These are phyloP conservation scores for Penicillium herquei DNA, from an alignment of 495 filamentous ascomycete genomes.

Conservation along the genomic window DNA sequence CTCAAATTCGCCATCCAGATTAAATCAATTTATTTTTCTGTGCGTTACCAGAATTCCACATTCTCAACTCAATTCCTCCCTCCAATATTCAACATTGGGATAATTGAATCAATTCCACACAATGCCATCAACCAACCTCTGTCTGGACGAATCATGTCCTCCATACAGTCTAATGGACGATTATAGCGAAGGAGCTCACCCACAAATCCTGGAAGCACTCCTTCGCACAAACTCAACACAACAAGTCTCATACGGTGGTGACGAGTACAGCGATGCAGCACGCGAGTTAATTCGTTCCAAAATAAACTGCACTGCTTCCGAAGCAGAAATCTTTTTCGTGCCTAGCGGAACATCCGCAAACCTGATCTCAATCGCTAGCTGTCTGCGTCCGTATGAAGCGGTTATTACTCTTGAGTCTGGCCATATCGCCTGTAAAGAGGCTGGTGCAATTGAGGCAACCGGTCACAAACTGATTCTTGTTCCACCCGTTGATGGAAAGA, in stretches of 20 bases:
- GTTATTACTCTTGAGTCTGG: conserved; percentile 42
- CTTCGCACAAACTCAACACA: conserved; percentile 37
- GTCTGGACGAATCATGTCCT: conserved; percentile 29
- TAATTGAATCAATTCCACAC: not conserved
- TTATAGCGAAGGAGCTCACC: conserved; percentile 48
- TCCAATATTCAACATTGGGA: conserved; percentile 1
- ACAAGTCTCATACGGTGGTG: conserved; percentile 41
- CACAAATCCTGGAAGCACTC: conserved; percentile 41
- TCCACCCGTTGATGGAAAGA: conserved; percentile 38
- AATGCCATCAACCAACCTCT: conserved; percentile 29
- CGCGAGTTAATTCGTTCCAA: conserved; percentile 31
- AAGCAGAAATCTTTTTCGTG: conserved; percentile 45
- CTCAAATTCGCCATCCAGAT: conserved; percentile 12
- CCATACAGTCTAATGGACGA: conserved; percentile 47
- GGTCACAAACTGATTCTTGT: conserved; percentile 47
- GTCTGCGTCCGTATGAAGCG: conserved; percentile 42
- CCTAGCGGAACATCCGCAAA: conserved; percentile 46
- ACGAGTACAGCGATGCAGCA: conserved; percentile 34
- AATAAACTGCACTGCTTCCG: conserved; percentile 30
- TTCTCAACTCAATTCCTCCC: not conserved
- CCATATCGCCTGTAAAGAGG: conserved; percentile 44
- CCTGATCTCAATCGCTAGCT: conserved; percentile 45
- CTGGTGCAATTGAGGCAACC: conserved; percentile 45
- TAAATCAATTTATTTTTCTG: not conserved
- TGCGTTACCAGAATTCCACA: not conserved